These are phyloP conservation scores for Cafeteria roenbergensis DNA, from an alignment of 108 stramenopile genomes.

Conservation along the genomic window DNA sequence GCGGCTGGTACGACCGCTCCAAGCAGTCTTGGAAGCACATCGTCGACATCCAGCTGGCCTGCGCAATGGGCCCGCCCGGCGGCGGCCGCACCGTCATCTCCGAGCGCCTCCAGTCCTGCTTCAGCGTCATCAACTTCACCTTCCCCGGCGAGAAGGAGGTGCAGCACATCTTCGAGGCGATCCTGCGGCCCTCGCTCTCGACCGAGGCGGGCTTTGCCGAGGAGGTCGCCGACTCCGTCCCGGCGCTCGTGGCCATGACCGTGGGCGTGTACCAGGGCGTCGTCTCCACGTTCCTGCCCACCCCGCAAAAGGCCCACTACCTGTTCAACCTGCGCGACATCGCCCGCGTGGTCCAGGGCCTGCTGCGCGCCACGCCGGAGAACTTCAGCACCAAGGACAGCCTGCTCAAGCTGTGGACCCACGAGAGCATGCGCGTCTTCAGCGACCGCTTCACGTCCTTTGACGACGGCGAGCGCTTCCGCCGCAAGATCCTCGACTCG, in stretches of 20 bases:
- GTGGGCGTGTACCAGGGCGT: slow-evolving; percentile 35
- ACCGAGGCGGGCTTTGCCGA: slow-evolving; percentile 39
- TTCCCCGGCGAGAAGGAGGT: slow-evolving; percentile 36
- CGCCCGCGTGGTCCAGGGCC: slow-evolving; percentile 44
- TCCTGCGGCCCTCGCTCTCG: slow-evolving; percentile 36
- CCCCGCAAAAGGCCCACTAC: slow-evolving; percentile 47
- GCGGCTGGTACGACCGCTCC: slow-evolving; percentile 48
- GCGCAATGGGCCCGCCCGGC: slow-evolving; percentile 53
- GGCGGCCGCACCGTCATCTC: slow-evolving; percentile 46
- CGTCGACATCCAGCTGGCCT: slow-evolving; percentile 46
- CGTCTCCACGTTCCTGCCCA: slow-evolving; percentile 39
- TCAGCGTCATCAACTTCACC: slow-evolving; percentile 42
- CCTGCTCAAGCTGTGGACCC: slow-evolving; percentile 42
- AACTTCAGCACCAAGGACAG: slow-evolving; percentile 29
- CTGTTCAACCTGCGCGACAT: slow-evolving; percentile 51
- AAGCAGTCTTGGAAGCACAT: slow-evolving; percentile 49
- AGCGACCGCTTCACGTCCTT: slow-evolving; percentile 37
- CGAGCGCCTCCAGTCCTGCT: slow-evolving; percentile 40
- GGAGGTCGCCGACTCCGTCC: slow-evolving; percentile 21
- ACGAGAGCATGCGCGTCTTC: slow-evolving; percentile 51
- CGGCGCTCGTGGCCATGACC: slow-evolving; percentile 32
- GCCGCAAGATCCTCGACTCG: slow-evolving; percentile 21
- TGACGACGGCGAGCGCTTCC: slow-evolving; percentile 33
- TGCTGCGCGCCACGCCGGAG: slow-evolving; percentile 25
- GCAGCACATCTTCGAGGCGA: slow-evolving; percentile 43